These are phyloP conservation scores for Cocos nucifera DNA, from an alignment of 176 grass and related monocot genomes.

Conservation along the genomic window DNA sequence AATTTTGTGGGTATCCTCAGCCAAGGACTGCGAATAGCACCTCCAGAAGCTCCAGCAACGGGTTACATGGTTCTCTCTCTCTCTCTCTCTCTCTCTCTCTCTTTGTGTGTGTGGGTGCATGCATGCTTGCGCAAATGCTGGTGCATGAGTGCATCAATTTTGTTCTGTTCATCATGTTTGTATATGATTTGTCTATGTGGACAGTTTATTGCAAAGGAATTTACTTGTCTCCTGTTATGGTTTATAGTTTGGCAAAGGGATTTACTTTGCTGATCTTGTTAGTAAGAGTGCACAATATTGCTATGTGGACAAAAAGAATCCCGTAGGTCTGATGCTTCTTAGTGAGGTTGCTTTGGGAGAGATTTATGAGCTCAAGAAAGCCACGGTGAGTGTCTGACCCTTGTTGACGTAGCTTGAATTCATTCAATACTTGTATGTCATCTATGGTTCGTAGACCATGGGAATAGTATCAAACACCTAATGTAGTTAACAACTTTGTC, in stretches of 20 bases:
- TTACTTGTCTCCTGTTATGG: neutral
- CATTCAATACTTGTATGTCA: neutral
- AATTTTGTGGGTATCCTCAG: slow-evolving; percentile 95
- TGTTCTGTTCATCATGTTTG: neutral
- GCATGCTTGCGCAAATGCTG: neutral
- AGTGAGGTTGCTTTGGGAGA: slow-evolving; percentile 96
- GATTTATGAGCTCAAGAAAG: slow-evolving; percentile 78
- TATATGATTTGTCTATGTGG: too few relatives aligned
- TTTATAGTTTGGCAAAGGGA: slow-evolving; percentile 82
- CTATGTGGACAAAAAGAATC: slow-evolving; percentile 64
- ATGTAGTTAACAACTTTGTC: too few relatives aligned
- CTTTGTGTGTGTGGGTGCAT: too few relatives aligned
- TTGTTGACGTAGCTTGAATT: neutral
- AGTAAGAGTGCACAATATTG: slow-evolving; percentile 99
- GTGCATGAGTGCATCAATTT: neutral
- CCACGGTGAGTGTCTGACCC: slow-evolving; percentile 44
- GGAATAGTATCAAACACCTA: too few relatives aligned
- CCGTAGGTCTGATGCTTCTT: slow-evolving; percentile 88
- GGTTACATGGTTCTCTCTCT: slow-evolving; percentile 72
- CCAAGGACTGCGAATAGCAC: slow-evolving; percentile 94
- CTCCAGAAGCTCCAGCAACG: slow-evolving; percentile 82
- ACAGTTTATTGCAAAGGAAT: too few relatives aligned
- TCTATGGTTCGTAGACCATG: too few relatives aligned
- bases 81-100: too few relatives aligned
- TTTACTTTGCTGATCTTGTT: slow-evolving; percentile 90